Percentiles rank a stretch among this genome's conserved stretches.
Conservation (phyloP, 1,284 basidiomycete species). For the Ustilago esculenta region DNA sequence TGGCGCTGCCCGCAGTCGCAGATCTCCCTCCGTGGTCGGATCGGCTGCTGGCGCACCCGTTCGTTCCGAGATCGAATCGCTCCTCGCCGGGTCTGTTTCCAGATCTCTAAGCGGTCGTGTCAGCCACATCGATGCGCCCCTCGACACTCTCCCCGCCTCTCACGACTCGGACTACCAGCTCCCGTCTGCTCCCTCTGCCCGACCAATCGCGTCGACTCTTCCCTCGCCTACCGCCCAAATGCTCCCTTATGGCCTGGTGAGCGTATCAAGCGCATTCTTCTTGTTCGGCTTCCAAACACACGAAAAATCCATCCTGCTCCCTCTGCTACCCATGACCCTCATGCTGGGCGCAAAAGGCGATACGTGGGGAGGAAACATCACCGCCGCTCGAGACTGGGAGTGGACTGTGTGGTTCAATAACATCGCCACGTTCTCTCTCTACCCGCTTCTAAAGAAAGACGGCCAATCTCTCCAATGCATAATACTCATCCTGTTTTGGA, state of each 20-base stretch:
- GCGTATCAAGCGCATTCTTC: constrained; percentile 79
- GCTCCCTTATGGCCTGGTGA: constrained; percentile 63
- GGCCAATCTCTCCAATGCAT: constrained; percentile 80
- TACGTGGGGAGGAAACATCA: constrained; percentile 69
- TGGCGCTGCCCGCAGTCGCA: constrained; percentile 23
- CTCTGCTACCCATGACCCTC: constrained; percentile 83
- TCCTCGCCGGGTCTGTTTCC: constrained; percentile 47
- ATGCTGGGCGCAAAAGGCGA: constrained; percentile 74
- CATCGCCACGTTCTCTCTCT: constrained; percentile 88
- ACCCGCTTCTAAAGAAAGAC: constrained; percentile 83
- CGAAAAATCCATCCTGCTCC: constrained; percentile 90
- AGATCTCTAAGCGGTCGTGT: constrained; percentile 21
- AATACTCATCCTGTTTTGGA: constrained; percentile 78
- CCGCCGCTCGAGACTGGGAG: constrained; percentile 72
- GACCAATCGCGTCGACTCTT: constrained; percentile 73
- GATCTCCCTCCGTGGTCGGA: constrained; percentile 41
- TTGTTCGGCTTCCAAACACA: constrained; percentile 95
- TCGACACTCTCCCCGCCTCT: constrained; percentile 41
- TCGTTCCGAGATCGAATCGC: constrained; percentile 46
- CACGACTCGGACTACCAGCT: constrained; percentile 57
- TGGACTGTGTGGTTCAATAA: constrained; percentile 85
- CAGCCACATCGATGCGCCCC: constrained; percentile 6
- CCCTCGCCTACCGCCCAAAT: constrained; percentile 72
- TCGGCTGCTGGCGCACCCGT: constrained; percentile 26
- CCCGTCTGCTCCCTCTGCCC: constrained; percentile 62